Evolutionary conservation across 2,329 filamentous ascomycete genomes (phyloP).

Genomic region (Xylaria sp.): DNA sequence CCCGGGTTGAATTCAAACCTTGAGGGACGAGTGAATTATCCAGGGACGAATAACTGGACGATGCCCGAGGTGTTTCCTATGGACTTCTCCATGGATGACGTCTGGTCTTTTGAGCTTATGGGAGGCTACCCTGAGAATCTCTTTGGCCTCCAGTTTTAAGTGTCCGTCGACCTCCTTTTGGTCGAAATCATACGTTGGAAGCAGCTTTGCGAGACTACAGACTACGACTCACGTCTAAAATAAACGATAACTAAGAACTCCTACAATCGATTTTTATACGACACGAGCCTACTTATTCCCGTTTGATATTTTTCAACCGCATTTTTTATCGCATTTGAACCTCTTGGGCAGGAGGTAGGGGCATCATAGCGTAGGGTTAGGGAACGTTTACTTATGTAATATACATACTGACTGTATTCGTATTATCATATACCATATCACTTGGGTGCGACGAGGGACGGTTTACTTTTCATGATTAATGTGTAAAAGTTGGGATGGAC

Average conservation of each 20-base stretch:
- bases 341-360: neutral
- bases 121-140: neutral
- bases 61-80: constrained; percentile 41
- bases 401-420: neutral
- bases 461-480: neutral
- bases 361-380: neutral
- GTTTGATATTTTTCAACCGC: neutral
- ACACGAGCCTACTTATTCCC: constrained; percentile 6
- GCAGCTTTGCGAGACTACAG: neutral
- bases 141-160: neutral
- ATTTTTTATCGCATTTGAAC: neutral
- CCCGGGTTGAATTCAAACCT: constrained; percentile 5
- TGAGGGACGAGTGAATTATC: constrained; percentile 11
- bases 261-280: constrained; percentile 18
- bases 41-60: constrained; percentile 19
- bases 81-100: constrained; percentile 45
- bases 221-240: neutral
- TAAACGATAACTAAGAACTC: neutral
- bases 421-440: neutral
- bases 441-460: neutral
- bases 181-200: neutral
- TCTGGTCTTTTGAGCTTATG: constrained; percentile 43
- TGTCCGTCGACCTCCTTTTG: neutral
- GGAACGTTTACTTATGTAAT: neutral
- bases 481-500: neutral